phyloP scores from a whole-genome alignment of 345 rosid genomes.

The Eucalyptus regnans region DNA sequence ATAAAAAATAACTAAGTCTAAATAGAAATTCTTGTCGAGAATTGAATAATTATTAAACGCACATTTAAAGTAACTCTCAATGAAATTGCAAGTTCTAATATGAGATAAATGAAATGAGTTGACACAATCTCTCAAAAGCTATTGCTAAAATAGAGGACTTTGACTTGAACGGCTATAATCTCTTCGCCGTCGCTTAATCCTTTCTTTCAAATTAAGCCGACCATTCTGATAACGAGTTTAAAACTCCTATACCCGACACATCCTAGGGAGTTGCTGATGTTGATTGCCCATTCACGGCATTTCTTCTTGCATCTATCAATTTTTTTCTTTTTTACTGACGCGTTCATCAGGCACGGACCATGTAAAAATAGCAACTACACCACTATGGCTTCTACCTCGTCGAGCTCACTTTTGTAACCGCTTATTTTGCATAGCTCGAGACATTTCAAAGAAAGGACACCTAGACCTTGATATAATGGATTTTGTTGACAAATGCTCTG shows the following conservation, averaged over 20 bases:
- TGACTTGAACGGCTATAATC: background rate
- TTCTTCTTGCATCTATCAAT: background rate
- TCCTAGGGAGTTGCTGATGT: background rate
- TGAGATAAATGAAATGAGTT: background rate
- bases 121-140: background rate
- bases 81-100: background rate
- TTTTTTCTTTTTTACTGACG: background rate
- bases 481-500: background rate
- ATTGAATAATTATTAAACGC: rapidly evolving
- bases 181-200: background rate
- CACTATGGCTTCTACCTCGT: background rate
- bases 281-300: background rate
- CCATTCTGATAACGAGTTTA: background rate
- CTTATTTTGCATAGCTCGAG: background rate
- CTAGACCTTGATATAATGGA: background rate
- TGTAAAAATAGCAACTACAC: background rate
- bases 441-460: background rate
- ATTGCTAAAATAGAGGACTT: too few species aligned
- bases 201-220: background rate
- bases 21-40: too few species aligned
- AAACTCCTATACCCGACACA: background rate
- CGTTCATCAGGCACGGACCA: background rate
- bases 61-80: rapidly evolving
- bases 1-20: rapidly evolving
- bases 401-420: background rate